These are phyloP conservation scores for Beta macrorhiza DNA, from an alignment of 179 eudicot species.

Conservation along the genomic window DNA sequence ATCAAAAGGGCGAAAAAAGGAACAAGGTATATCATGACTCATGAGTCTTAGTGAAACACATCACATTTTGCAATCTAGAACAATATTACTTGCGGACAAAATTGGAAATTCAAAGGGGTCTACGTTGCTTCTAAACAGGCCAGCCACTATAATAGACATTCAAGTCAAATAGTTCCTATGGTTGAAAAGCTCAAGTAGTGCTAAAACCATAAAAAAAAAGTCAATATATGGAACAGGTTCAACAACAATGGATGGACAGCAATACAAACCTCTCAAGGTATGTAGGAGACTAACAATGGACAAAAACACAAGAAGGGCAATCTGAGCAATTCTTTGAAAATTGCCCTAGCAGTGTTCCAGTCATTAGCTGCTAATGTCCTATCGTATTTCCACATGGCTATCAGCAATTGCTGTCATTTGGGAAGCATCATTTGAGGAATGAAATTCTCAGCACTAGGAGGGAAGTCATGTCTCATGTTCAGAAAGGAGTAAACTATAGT, in stretches of 20 bases:
- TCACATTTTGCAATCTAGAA: background rate
- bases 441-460: background rate
- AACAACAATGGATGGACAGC: slow-evolving; percentile 24
- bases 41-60: background rate
- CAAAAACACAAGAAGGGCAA: slow-evolving; percentile 10
- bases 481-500: slow-evolving; percentile 15
- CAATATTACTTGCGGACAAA: background rate
- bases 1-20: background rate
- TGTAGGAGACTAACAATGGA: background rate
- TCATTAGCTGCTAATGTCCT: background rate
- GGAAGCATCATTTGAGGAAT: slow-evolving; percentile 3
- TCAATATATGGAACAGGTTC: background rate
- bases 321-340: slow-evolving; percentile 7
- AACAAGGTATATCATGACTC: background rate
- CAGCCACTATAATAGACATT: slow-evolving; percentile 1
- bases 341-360: background rate
- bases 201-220: slow-evolving; percentile 13
- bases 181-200: slow-evolving; percentile 3
- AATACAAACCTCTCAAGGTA: background rate
- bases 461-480: slow-evolving; percentile 6
- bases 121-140: background rate
- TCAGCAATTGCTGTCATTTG: background rate
- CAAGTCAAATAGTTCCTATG: slow-evolving; percentile 3
- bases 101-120: slow-evolving; percentile 2
- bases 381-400: slow-evolving; percentile 21